Conservation (phyloP, 2,329 filamentous ascomycete genomes). For the Akanthomyces uredinophilus region DNA sequence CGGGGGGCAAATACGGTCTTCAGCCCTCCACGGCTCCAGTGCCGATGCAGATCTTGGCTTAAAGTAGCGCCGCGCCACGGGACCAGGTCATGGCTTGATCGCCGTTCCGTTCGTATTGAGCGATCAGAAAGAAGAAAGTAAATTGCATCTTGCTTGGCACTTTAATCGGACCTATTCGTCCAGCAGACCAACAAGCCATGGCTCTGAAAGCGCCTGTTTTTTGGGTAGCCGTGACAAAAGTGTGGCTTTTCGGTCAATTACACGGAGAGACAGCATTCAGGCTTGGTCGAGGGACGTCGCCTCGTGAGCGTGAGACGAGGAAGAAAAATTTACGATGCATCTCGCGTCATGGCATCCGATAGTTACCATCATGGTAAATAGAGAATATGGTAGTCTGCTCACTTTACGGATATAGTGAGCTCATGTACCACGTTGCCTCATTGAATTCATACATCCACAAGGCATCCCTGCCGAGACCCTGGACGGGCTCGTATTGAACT, state of each 20-base stretch:
- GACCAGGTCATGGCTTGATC: background rate
- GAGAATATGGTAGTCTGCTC: background rate
- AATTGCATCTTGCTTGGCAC: background rate
- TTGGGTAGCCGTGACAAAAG: background rate
- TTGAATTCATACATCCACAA: background rate
- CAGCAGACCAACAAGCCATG: background rate
- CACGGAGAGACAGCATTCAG: background rate
- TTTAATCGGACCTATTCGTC: background rate
- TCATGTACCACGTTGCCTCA: background rate
- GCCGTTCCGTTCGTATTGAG: background rate
- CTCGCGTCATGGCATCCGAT: too few relatives aligned
- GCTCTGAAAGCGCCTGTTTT: background rate
- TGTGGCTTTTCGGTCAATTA: background rate
- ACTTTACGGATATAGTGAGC: background rate
- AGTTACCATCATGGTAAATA: background rate
- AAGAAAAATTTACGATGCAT: fast-evolving
- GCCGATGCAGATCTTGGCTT: conserved; percentile 1
- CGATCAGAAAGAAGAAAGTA: background rate
- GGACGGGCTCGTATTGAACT: conserved; percentile 3
- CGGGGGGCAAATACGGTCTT: background rate
- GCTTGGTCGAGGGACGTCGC: too few relatives aligned
- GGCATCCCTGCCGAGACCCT: background rate
- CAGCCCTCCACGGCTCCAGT: background rate
- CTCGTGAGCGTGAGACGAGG: background rate
- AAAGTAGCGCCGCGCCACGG: background rate